Percentiles rank a stretch among this genome's conserved stretches.
Conservation (phyloP, 2,329 filamentous ascomycete genomes). For the Botrytis byssoidea region DNA sequence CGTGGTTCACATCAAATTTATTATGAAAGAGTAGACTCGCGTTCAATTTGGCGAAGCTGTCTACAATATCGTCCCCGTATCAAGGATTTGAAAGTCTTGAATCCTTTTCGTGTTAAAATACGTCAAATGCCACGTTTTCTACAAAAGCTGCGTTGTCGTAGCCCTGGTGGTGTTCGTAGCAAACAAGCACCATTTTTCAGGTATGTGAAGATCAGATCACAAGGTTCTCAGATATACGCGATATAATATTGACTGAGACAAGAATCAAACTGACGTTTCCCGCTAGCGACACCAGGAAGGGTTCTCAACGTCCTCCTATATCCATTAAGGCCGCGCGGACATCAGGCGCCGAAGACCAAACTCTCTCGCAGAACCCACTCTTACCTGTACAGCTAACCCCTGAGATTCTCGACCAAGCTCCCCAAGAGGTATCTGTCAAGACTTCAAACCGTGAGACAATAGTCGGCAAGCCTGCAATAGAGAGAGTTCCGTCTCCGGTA, state of each 20-base stretch:
- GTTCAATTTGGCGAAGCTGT: not conserved
- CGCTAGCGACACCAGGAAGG: not conserved
- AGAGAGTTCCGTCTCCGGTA: not conserved
- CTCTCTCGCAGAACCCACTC: not conserved
- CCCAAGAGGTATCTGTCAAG: too few species aligned
- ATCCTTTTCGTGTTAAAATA: not conserved
- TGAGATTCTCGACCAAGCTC: not conserved
- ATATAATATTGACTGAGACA: not conserved
- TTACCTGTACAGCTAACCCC: not conserved
- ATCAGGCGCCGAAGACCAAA: not conserved
- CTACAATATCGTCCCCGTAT: conserved; percentile 6
- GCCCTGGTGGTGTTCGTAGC: not conserved
- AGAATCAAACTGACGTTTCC: not conserved
- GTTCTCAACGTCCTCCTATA: not conserved
- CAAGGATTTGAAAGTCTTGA: not conserved
- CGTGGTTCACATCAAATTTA: not conserved
- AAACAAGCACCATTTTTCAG: not conserved
- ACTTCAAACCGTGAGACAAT: not conserved
- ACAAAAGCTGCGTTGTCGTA: not conserved
- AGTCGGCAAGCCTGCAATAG: not conserved
- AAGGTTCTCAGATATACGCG: not conserved
- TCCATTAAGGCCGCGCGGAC: not conserved
- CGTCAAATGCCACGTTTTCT: not conserved
- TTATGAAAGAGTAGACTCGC: not conserved
- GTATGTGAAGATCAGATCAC: not conserved